These are phyloP conservation scores for Carpinus fangiana DNA, from an alignment of 306 rosid species.

Conservation along the genomic window DNA sequence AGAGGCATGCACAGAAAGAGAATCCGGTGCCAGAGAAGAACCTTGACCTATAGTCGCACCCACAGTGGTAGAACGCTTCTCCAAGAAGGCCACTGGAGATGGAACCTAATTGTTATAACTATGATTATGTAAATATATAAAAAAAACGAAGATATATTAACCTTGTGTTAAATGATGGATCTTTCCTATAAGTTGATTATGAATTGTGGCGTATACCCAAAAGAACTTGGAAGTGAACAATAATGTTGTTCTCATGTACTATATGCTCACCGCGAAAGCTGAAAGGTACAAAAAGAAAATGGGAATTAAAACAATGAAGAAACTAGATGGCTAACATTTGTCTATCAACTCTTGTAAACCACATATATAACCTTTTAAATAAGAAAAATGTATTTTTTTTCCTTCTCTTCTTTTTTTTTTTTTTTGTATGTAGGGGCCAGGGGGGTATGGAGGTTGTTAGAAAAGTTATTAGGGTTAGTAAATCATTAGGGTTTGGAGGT, in stretches of 20 bases:
- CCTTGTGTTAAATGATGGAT: neutral
- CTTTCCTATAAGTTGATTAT: neutral
- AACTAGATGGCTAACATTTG: neutral
- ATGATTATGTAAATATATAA: neutral
- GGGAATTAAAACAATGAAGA: constrained; percentile 1
- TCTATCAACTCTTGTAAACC: neutral
- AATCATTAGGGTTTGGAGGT: too few relatives aligned
- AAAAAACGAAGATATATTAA: neutral
- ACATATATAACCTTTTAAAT: neutral
- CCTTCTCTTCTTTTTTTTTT: too few relatives aligned
- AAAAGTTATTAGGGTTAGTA: too few relatives aligned
- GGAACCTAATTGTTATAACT: neutral
- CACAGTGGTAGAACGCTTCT: too few relatives aligned
- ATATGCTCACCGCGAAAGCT: neutral
- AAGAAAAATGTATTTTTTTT: too few relatives aligned
- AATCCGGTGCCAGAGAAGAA: too few relatives aligned
- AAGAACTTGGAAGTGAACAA: neutral
- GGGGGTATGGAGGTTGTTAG: neutral
- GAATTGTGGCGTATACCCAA: neutral
- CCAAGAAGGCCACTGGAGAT: too few relatives aligned
- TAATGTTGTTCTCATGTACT: neutral
- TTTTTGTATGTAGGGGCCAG: too few relatives aligned
- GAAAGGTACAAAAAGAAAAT: neutral
- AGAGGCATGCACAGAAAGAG: too few relatives aligned
- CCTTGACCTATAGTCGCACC: too few relatives aligned